Percentiles rank a stretch among this genome's conserved stretches.
Evolutionary conservation across 495 filamentous ascomycete species (phyloP).

Genomic region (Aspergillus diversus): DNA sequence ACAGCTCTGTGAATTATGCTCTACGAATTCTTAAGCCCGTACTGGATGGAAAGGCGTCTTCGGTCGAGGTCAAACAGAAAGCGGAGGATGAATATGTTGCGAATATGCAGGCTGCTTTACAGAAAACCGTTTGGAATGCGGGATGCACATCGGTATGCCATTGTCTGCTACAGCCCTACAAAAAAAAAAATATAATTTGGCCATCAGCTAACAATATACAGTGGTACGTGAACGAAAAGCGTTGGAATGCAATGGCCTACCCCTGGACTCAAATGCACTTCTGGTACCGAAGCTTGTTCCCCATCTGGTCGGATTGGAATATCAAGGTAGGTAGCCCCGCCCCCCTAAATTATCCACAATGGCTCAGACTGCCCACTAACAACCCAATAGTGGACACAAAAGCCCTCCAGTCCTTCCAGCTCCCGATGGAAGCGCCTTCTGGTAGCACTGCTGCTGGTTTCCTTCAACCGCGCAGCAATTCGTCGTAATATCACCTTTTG

Average conservation of each 20-base stretch:
- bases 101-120: conserved; percentile 44
- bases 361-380: too few species aligned
- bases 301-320: conserved; percentile 40
- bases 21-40: conserved; percentile 57
- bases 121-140: conserved; percentile 46
- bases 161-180: too few species aligned
- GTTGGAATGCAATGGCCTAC: conserved; percentile 54
- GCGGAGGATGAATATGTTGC: conserved; percentile 49
- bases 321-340: conserved; percentile 33
- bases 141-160: conserved; percentile 42
- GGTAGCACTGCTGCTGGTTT: too few species aligned
- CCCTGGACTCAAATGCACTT: conserved; percentile 45
- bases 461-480: too few species aligned
- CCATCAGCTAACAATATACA: background rate
- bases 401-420: too few species aligned
- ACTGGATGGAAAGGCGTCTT: conserved; percentile 42
- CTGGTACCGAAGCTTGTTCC: conserved; percentile 40
- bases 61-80: conserved; percentile 47
- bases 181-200: too few species aligned
- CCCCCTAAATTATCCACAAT: too few species aligned
- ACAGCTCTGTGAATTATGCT: conserved; percentile 41
- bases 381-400: too few species aligned
- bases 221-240: conserved; percentile 35
- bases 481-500: too few species aligned
- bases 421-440: too few species aligned